These are phyloP conservation scores for Monosporozyma solicola DNA, from an alignment of 805 yeast genomes.

Conservation along the genomic window DNA sequence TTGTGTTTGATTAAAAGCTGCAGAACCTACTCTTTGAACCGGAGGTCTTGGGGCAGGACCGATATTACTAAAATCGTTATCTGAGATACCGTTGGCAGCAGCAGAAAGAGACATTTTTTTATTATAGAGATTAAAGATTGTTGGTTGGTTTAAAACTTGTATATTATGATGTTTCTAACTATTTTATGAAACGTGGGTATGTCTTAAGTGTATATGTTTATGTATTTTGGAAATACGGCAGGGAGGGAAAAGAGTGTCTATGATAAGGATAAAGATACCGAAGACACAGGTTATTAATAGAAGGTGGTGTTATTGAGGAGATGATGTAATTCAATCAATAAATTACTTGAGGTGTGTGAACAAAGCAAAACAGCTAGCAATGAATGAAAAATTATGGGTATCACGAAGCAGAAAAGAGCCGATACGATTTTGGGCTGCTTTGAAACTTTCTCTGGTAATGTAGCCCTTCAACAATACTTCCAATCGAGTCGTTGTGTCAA, in stretches of 20 bases:
- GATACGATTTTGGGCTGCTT: background rate
- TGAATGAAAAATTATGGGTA: too few relatives aligned
- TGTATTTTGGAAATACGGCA: background rate
- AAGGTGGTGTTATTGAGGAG: background rate
- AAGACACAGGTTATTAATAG: background rate
- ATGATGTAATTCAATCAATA: too few relatives aligned
- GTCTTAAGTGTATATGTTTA: background rate
- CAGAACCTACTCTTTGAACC: constrained; percentile 8
- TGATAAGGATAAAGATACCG: background rate
- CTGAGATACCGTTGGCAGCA: constrained; percentile 36
- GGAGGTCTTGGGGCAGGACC: constrained; percentile 53
- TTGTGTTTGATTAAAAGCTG: constrained; percentile 30
- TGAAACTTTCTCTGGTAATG: background rate
- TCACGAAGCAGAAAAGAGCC: background rate
- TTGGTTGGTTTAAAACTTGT: background rate
- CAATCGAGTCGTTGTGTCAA: too few relatives aligned
- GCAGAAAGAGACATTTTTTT: constrained; percentile 37
- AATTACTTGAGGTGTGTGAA: too few relatives aligned
- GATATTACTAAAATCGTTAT: constrained; percentile 42
- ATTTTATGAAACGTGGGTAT: background rate
- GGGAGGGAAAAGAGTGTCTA: background rate
- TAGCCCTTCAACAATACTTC: background rate
- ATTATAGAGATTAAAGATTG: background rate
- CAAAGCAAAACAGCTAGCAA: too few relatives aligned
- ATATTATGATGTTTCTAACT: background rate